Conservation (phyloP, 139 green algal species). For the Helicosporidium sp. region DNA sequence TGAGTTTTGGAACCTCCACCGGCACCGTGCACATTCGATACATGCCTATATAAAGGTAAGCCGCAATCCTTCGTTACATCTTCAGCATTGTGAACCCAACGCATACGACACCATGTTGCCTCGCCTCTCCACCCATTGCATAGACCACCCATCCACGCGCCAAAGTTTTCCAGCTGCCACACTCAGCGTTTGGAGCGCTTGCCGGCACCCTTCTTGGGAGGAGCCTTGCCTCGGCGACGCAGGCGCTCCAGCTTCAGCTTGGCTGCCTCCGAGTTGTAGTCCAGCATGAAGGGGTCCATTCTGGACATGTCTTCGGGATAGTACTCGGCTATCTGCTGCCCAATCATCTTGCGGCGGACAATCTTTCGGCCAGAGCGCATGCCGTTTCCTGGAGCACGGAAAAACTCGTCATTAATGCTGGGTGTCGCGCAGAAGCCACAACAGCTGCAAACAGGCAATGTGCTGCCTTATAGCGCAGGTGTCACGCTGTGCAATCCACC, state of each 20-base stretch:
- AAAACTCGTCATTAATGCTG: neutral
- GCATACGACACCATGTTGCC: neutral
- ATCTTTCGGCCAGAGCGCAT: conserved; percentile 42
- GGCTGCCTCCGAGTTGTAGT: conserved; percentile 18
- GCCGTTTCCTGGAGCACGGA: conserved; percentile 20
- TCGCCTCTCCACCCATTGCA: neutral
- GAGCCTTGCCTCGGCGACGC: conserved; percentile 29
- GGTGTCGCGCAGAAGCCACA: neutral
- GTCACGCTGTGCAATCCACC: too few relatives aligned
- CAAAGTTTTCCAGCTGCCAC: too few relatives aligned
- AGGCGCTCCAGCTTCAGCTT: conserved; percentile 30
- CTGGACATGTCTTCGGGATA: conserved; percentile 25
- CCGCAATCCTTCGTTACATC: too few relatives aligned
- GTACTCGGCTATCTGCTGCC: conserved; percentile 22
- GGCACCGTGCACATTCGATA: too few relatives aligned
- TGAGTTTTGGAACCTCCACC: too few relatives aligned
- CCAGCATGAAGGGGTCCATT: conserved; percentile 29
- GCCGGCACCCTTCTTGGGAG: conserved; percentile 27
- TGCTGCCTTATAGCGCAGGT: too few relatives aligned
- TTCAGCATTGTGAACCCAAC: neutral
- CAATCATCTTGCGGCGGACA: conserved; percentile 25
- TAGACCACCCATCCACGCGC: too few relatives aligned
- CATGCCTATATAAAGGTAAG: too few relatives aligned
- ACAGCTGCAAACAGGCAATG: neutral
- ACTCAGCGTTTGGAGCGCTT: neutral